Evolutionary conservation across 177 flowering plant genomes (phyloP).

Genomic region (Vitis hybrid): DNA sequence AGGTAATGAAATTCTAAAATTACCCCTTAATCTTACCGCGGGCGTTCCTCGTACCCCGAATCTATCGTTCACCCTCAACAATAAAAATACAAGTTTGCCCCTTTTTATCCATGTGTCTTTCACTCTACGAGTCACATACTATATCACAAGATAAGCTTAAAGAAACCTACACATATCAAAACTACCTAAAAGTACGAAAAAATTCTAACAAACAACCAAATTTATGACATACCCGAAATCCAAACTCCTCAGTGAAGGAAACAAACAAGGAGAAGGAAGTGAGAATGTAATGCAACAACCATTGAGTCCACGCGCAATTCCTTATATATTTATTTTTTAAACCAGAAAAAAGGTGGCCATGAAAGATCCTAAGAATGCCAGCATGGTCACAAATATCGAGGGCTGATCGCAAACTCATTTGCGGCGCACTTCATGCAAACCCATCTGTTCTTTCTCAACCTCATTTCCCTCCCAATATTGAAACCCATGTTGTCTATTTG

Average conservation of each 20-base stretch:
- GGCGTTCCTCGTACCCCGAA: too few relatives aligned
- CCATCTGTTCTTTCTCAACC: background rate
- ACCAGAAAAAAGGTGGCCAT: background rate
- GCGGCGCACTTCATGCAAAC: slow-evolving; percentile 32
- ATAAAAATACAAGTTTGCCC: too few relatives aligned
- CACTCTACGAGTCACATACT: too few relatives aligned
- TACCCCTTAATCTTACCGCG: too few relatives aligned
- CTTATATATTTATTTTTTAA: background rate
- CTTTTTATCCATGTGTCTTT: too few relatives aligned
- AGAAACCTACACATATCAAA: background rate
- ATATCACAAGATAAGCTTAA: background rate
- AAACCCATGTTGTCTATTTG: slow-evolving; percentile 1
- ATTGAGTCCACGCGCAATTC: background rate
- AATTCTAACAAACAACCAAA: background rate
- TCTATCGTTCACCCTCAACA: too few relatives aligned
- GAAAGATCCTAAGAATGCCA: slow-evolving; percentile 1
- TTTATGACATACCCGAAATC: background rate
- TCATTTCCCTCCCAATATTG: background rate
- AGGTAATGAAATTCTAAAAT: too few relatives aligned
- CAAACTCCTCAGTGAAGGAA: background rate
- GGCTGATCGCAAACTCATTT: slow-evolving; percentile 2
- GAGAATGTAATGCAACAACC: background rate
- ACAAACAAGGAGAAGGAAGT: background rate
- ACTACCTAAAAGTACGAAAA: background rate
- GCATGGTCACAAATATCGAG: background rate